Percentiles rank a stretch among this genome's conserved stretches.
Conservation (phyloP, 225 moss, liverwort and hornwort species). For the Physcomitrium patens region DNA sequence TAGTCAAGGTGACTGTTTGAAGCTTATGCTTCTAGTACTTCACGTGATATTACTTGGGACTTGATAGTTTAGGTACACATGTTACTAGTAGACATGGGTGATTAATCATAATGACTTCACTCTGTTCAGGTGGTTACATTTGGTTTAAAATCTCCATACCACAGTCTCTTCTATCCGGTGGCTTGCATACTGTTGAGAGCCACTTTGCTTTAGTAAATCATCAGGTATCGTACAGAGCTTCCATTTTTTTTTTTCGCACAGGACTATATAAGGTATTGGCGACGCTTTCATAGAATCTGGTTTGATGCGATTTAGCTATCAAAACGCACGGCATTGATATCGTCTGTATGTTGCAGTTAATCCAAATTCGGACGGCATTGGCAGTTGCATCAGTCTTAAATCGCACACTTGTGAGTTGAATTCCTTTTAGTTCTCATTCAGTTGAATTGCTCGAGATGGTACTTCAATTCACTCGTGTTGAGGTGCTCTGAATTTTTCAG, state of each 20-base stretch:
- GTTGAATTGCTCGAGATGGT: neutral
- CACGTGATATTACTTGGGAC: conserved; percentile 8
- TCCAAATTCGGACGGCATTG: conserved; percentile 84
- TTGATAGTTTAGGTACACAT: conserved; percentile 2
- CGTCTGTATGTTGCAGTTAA: conserved; percentile 61
- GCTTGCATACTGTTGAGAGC: conserved; percentile 75
- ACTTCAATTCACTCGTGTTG: conserved; percentile 11
- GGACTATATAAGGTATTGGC: neutral
- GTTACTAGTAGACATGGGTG: neutral
- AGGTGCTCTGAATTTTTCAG: neutral
- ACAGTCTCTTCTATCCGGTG: conserved; percentile 61
- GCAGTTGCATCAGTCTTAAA: conserved; percentile 82
- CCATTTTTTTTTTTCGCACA: conserved; percentile 6
- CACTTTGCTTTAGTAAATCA: conserved; percentile 92
- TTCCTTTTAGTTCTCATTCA: conserved; percentile 19
- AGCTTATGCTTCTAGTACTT: neutral
- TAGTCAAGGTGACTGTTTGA: neutral
- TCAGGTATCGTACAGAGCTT: conserved; percentile 58
- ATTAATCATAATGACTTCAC: conserved; percentile 15
- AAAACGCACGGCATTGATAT: conserved; percentile 1
- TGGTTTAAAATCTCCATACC: conserved; percentile 75
- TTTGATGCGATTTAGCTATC: conserved; percentile 11
- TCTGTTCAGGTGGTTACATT: conserved; percentile 76
- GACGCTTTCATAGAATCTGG: neutral
- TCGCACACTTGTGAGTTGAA: conserved; percentile 73